Percentiles rank a stretch among this genome's conserved stretches.
Evolutionary conservation across 768 basidiomycete genomes (phyloP).

Genomic region (Coprinopsis marcescibilis): DNA sequence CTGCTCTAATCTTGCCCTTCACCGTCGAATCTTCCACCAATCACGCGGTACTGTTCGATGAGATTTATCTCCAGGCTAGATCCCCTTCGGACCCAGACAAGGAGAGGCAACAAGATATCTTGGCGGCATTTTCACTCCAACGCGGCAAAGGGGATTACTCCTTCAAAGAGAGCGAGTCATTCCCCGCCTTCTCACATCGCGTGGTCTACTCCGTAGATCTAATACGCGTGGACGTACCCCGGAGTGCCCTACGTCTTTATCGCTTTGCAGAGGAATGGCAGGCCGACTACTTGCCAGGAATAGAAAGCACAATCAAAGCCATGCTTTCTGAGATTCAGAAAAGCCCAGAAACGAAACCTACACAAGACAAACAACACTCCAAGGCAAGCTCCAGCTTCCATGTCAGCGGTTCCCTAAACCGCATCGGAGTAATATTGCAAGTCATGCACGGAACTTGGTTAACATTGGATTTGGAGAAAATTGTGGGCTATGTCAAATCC

Average conservation of each 20-base stretch:
- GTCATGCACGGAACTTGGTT: conserved; percentile 89
- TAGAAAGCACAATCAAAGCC: conserved; percentile 61
- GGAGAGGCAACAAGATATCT: conserved; percentile 43
- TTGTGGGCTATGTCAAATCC: conserved; percentile 41
- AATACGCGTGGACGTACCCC: conserved; percentile 59
- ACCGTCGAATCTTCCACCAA: conserved; percentile 38
- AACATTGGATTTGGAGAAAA: conserved; percentile 60
- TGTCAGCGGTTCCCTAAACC: conserved; percentile 46
- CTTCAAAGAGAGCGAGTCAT: conserved; percentile 14
- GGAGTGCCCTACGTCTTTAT: conserved; percentile 75
- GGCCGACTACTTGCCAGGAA: conserved; percentile 68
- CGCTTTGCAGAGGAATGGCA: conserved; percentile 80
- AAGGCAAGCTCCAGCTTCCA: conserved; percentile 35
- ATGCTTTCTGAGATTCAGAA: conserved; percentile 60
- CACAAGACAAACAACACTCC: conserved; percentile 16
- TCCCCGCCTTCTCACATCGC: conserved; percentile 22
- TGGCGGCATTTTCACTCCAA: conserved; percentile 54
- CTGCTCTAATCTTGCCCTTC: conserved; percentile 24
- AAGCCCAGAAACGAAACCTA: conserved; percentile 24
- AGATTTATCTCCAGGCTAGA: conserved; percentile 53
- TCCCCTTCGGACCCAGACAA: conserved; percentile 37
- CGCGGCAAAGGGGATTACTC: conserved; percentile 42
- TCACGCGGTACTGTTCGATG: conserved; percentile 41
- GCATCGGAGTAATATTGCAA: conserved; percentile 60
- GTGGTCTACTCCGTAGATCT: conserved; percentile 38